Evolutionary conservation across 331 rosid species (phyloP).

Genomic region (Spiraea crenata): DNA sequence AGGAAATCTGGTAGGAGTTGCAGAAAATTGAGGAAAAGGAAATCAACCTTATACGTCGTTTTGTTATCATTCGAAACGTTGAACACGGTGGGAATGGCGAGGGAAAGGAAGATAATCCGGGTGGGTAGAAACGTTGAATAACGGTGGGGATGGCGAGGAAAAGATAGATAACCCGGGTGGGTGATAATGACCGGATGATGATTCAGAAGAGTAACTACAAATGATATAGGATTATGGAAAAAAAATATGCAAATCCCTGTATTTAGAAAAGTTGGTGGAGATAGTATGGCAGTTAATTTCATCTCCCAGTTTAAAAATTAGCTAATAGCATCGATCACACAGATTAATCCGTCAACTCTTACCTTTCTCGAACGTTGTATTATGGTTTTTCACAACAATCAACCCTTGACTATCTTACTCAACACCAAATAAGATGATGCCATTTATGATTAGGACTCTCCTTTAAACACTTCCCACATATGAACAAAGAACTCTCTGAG

Average conservation of each 20-base stretch:
- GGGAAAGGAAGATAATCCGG: too few species aligned
- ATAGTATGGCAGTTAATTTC: background rate
- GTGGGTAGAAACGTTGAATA: too few species aligned
- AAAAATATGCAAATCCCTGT: background rate
- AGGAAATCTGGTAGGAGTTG: constrained; percentile 23
- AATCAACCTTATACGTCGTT: too few species aligned
- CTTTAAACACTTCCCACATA: background rate
- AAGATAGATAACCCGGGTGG: too few species aligned
- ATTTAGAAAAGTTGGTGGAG: background rate
- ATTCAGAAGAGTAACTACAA: too few species aligned
- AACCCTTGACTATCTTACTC: background rate
- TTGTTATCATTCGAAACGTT: too few species aligned
- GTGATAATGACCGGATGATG: too few species aligned
- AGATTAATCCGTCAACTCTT: too few species aligned
- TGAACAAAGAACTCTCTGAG: background rate
- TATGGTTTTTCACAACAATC: background rate
- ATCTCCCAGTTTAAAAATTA: too few species aligned
- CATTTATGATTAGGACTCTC: background rate
- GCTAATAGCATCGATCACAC: too few species aligned
- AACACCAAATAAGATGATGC: background rate
- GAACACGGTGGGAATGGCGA: too few species aligned
- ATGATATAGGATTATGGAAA: background rate
- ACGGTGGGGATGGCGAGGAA: background rate
- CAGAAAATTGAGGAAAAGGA: background rate
- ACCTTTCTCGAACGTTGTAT: too few species aligned